Percentiles rank a stretch among this genome's conserved stretches.
These are phyloP conservation scores for Beauveria medogensis DNA, from an alignment of 2,329 filamentous ascomycete species.

Conservation along the genomic window DNA sequence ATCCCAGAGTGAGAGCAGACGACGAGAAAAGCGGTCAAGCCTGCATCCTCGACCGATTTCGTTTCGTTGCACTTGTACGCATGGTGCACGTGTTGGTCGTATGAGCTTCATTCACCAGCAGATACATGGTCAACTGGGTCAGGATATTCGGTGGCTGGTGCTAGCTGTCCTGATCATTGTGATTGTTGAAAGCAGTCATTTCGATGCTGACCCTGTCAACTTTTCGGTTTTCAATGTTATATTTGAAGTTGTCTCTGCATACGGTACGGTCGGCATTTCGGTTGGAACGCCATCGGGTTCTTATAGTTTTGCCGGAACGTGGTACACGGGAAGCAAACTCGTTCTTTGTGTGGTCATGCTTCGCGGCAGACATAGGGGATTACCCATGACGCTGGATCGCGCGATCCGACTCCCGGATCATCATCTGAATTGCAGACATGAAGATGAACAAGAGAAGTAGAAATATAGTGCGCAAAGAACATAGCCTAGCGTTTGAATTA, in stretches of 20 bases:
- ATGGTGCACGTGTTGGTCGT: constrained; percentile 22
- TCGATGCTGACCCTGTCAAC: constrained; percentile 39
- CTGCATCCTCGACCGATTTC: not conserved
- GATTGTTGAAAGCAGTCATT: constrained; percentile 50
- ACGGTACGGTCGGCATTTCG: constrained; percentile 55
- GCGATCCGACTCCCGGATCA: constrained; percentile 38
- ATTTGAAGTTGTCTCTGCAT: constrained; percentile 50
- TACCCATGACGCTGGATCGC: constrained; percentile 48
- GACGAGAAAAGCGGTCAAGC: not conserved
- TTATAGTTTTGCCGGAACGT: constrained; percentile 47
- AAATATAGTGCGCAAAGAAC: not conserved
- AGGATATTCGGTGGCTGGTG: constrained; percentile 60
- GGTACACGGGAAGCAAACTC: constrained; percentile 48
- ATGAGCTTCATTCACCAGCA: constrained; percentile 47
- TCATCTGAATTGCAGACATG: constrained; percentile 22
- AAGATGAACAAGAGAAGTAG: not conserved
- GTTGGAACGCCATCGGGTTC: constrained; percentile 45
- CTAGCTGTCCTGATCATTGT: constrained; percentile 52
- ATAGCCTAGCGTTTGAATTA: not conserved
- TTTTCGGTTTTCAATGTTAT: constrained; percentile 54
- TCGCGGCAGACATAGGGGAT: constrained; percentile 45
- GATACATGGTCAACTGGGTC: constrained; percentile 55
- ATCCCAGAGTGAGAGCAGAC: not conserved
- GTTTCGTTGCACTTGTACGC: not conserved
- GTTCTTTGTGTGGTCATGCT: constrained; percentile 51